These are phyloP conservation scores for Penicillium sp. DNA, from an alignment of 2,329 filamentous ascomycete genomes.

Conservation along the genomic window DNA sequence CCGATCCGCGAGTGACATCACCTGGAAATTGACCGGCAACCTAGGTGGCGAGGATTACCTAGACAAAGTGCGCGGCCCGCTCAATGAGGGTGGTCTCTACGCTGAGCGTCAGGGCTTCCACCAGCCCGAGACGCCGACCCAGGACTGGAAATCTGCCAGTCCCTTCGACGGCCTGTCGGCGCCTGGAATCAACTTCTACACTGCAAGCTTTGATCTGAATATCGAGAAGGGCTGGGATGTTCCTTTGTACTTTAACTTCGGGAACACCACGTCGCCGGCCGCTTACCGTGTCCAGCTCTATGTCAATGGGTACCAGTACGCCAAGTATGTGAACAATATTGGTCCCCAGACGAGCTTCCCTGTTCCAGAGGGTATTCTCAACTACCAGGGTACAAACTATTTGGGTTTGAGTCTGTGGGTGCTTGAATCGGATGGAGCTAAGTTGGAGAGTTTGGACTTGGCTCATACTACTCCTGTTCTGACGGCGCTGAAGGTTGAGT, in stretches of 20 bases:
- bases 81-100: constrained; percentile 59
- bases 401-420: constrained; percentile 70
- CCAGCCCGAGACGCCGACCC: constrained; percentile 49
- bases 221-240: constrained; percentile 57
- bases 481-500: constrained; percentile 51
- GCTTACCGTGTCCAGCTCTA: constrained; percentile 65
- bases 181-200: constrained; percentile 56
- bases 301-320: constrained; percentile 75
- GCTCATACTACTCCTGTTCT: constrained; percentile 51
- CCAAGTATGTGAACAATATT: constrained; percentile 67
- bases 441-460: constrained; percentile 56
- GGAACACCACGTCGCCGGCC: constrained; percentile 49
- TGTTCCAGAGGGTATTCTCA: constrained; percentile 70
- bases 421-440: constrained; percentile 57
- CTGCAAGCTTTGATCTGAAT: constrained; percentile 52
- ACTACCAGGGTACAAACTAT: constrained; percentile 70
- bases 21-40: constrained; percentile 62
- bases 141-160: constrained; percentile 35
- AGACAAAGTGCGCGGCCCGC: constrained; percentile 54
- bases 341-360: constrained; percentile 72
- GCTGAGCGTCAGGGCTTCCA: constrained; percentile 58
- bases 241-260: constrained; percentile 55
- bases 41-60: constrained; percentile 56
- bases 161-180: constrained; percentile 44
- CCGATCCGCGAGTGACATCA: constrained; percentile 34